Base-by-base conservation (phyloP, 306 rosid species). In the Castanea mollissima region DNA sequence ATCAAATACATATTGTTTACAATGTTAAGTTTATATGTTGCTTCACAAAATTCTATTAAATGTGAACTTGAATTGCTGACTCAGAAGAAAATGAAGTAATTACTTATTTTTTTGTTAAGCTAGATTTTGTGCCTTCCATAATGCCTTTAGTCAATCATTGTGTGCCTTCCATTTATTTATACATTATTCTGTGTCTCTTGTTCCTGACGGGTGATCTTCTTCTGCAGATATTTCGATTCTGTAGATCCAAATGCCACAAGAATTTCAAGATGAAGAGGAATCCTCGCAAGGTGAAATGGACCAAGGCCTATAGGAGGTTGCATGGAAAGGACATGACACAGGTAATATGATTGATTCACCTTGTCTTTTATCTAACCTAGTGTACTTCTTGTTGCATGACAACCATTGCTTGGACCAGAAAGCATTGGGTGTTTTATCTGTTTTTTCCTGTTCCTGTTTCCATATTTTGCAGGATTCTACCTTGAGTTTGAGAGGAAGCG, bases 191-290 rank as follows among this genome's bases (percentile, higher is more conserved):
- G 10, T 78, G 62, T 68, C 46, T 73, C 35, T 23, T 38, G 21
- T 49, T 55, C 51, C 76, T 78, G 68, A 79, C 59, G 16, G 21
- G 20, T 27, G 0, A 11, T 75, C 23, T 15, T 15, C 29, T 55
- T 71, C 27, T 85, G 75, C 83, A 92, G 99, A 90, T 94, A 71
- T 94, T 92, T 72, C 85, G 97, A 49, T 92, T 94, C 76, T 92
- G 97, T 87, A 83, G 99, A 76, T 91, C 97, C 5, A 94, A 94
- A 77, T 92, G 99, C 79, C 97, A 94, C 90, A 94, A 92, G 87
- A 94, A 94, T 87, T 94, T 94, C 34, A 92, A 94, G 87, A 92
- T 94, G 99, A 94, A 94, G 91, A 90, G 99, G 78, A 91, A 92
- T 84, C 97, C 99, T 34, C 93, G 97, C 11, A 94, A 94, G 78